A percentile compares a stretch with the other conserved stretches of the same genome.
phyloP scores from a whole-genome alignment of 2,329 filamentous ascomycete genomes.

The Pseudopithomyces maydicus region DNA sequence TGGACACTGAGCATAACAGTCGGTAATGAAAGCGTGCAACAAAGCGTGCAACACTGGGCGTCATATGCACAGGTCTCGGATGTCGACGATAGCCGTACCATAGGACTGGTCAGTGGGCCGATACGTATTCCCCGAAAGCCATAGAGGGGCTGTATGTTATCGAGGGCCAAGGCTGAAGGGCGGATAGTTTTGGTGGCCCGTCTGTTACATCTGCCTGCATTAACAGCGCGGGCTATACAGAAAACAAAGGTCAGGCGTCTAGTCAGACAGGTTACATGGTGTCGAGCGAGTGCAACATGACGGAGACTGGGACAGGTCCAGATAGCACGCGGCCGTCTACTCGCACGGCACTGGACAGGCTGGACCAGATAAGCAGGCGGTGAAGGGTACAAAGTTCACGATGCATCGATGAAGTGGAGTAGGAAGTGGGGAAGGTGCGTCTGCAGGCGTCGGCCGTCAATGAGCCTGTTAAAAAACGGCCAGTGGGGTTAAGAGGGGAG shows the following conservation, averaged over 20 bases:
- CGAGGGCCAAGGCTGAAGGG: no score
- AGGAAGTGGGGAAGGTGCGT: constrained; percentile 2
- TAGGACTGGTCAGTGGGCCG: background rate
- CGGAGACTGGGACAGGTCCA: no score
- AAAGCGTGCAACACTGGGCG: background rate
- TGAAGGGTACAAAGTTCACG: background rate
- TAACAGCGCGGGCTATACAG: no score
- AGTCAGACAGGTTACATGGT: background rate
- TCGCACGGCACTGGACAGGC: background rate
- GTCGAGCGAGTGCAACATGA: background rate
- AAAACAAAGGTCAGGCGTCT: no score
- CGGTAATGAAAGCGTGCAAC: background rate
- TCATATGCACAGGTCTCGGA: background rate
- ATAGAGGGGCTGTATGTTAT: background rate
- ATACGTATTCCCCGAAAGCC: background rate
- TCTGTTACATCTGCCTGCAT: no score
- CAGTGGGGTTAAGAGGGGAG: background rate
- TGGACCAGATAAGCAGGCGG: background rate
- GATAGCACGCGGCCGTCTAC: no score
- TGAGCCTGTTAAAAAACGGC: constrained; percentile 2
- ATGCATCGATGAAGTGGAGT: background rate
- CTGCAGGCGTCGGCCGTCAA: background rate
- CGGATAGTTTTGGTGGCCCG: no score
- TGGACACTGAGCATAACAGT: background rate
- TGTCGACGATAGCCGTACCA: background rate